phyloP scores from a whole-genome alignment of 1,284 basidiomycete species.

The Trichosporon inkin region DNA sequence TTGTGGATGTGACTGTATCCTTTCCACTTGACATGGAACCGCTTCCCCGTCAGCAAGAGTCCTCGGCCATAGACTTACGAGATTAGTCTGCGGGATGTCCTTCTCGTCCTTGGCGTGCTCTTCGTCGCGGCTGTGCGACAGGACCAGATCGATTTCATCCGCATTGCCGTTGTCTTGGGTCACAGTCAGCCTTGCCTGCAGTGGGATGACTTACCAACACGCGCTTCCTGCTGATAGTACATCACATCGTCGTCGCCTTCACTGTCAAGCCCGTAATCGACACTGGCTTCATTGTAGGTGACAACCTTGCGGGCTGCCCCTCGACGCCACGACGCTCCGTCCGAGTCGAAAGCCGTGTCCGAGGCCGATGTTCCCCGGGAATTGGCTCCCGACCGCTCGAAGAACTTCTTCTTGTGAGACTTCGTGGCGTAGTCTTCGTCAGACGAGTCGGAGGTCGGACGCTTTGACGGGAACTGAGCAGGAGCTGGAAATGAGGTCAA shows the following conservation, averaged over 20 bases:
- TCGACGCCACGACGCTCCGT: constrained; percentile 66
- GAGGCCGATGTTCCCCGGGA: constrained; percentile 32
- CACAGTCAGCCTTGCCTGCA: too few species aligned
- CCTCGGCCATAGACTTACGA: constrained; percentile 57
- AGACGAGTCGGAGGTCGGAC: constrained; percentile 52
- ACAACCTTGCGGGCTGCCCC: constrained; percentile 74
- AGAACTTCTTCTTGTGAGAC: constrained; percentile 78
- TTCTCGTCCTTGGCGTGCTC: constrained; percentile 66
- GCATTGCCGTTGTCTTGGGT: constrained; percentile 24
- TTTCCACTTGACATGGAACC: constrained; percentile 96
- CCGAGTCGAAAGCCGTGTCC: constrained; percentile 38
- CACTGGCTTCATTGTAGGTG: constrained; percentile 61
- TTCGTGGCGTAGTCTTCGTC: constrained; percentile 84
- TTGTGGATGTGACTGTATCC: constrained; percentile 90
- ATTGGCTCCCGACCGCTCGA: constrained; percentile 45
- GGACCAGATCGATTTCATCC: constrained; percentile 84
- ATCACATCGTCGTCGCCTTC: constrained; percentile 63
- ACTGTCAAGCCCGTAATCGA: constrained; percentile 60
- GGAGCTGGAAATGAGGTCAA: background rate
- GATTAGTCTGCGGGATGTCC: constrained; percentile 77
- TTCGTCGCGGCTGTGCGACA: constrained; percentile 76
- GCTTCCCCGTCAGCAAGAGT: constrained; percentile 54
- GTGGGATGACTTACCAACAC: constrained; percentile 20
- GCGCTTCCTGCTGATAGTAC: constrained; percentile 63
- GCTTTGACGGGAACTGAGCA: constrained; percentile 23